A percentile compares a stretch with the other conserved stretches of the same genome.
Conservation (phyloP, 1,139 yeast genomes). For the Yamadazyma conglobata region DNA sequence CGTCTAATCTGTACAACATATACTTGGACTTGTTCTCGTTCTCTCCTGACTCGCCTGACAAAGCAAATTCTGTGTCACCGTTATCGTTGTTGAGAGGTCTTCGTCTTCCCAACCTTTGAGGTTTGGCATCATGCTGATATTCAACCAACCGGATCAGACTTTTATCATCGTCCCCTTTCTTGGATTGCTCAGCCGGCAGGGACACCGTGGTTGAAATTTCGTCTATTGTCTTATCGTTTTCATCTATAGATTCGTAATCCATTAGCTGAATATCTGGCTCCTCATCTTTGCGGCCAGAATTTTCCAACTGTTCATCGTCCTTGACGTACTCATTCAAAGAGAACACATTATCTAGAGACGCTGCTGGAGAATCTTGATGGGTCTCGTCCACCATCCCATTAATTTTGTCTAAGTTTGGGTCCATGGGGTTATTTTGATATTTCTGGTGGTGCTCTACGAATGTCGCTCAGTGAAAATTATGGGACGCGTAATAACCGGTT, state of each 20-base stretch:
- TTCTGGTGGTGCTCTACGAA: too few relatives aligned
- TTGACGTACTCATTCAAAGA: constrained; percentile 58
- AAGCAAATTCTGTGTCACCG: constrained; percentile 20
- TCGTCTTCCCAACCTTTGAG: constrained; percentile 37
- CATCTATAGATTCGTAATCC: constrained; percentile 13
- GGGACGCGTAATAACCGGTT: too few relatives aligned
- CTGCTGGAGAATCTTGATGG: not conserved
- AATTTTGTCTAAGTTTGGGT: too few relatives aligned
- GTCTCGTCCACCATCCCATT: too few relatives aligned
- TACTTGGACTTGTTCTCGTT: constrained; percentile 33
- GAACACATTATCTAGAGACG: constrained; percentile 9
- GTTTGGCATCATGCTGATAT: constrained; percentile 30
- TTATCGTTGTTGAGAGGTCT: constrained; percentile 15
- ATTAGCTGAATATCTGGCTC: constrained; percentile 20
- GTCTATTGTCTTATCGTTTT: constrained; percentile 5
- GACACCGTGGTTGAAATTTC: too few relatives aligned
- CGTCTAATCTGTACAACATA: constrained; percentile 36
- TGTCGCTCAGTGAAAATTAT: too few relatives aligned
- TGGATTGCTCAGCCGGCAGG: too few relatives aligned
- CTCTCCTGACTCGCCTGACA: constrained; percentile 22
- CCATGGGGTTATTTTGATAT: too few relatives aligned
- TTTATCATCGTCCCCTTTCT: too few relatives aligned
- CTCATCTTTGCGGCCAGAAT: constrained; percentile 14
- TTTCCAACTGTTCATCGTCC: constrained; percentile 7
- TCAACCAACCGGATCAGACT: constrained; percentile 26